phyloP scores from a whole-genome alignment of 257 asterid species.

The Gentiana straminea region DNA sequence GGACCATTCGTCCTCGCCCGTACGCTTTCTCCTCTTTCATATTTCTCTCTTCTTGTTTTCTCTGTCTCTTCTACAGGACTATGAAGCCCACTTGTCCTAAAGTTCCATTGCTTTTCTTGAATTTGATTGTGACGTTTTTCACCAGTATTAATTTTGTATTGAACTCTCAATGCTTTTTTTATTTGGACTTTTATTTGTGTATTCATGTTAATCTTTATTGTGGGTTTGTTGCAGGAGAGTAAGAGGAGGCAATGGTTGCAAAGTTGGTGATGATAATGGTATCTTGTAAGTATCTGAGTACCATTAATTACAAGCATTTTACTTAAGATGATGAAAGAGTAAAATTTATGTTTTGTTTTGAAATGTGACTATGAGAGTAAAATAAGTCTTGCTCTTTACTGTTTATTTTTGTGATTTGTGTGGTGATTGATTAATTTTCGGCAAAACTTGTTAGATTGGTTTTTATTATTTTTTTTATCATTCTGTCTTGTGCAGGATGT shows the following conservation, averaged over 20 bases:
- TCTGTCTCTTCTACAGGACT: background rate
- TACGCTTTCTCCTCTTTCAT: slow-evolving; percentile 16
- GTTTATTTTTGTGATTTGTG: too few species aligned
- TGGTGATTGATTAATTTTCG: slow-evolving; percentile 8
- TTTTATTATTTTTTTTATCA: slow-evolving; percentile 1
- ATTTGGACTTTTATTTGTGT: slow-evolving; percentile 4
- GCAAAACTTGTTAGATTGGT: slow-evolving; percentile 6
- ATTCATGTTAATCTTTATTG: slow-evolving; percentile 7
- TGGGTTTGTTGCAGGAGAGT: slow-evolving; percentile 69
- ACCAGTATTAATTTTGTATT: too few species aligned
- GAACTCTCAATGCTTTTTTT: background rate
- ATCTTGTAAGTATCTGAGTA: slow-evolving; percentile 86
- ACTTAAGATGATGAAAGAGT: too few species aligned
- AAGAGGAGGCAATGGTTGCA: slow-evolving; percentile 95
- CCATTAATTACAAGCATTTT: background rate
- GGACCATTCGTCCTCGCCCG: slow-evolving; percentile 99
- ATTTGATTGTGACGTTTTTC: too few species aligned
- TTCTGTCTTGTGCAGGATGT: slow-evolving; percentile 53
- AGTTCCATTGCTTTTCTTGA: background rate
- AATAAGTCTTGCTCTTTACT: too few species aligned
- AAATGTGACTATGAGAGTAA: too few species aligned
- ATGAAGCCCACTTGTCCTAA: slow-evolving; percentile 2
- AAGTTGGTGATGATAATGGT: slow-evolving; percentile 96
- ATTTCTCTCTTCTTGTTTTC: slow-evolving; percentile 7
- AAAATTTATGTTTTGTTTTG: too few species aligned